Base-by-base conservation (phyloP, 352 stramenopile species). In the Thraustochytrium striatum region DNA sequence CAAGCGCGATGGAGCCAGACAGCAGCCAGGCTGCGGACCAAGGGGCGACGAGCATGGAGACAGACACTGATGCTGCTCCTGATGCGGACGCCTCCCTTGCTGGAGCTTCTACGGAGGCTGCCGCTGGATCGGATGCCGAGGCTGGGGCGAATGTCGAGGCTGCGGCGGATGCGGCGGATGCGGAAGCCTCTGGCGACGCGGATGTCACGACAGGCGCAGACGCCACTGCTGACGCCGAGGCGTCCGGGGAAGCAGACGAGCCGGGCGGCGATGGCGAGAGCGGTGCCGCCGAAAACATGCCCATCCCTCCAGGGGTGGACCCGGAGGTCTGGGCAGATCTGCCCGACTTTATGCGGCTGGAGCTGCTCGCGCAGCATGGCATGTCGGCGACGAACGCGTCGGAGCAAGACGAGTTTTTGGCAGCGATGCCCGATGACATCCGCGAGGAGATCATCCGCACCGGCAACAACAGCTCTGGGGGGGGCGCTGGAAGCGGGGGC, bases 301-400 rank as follows among this genome's bases (percentile, higher is more conserved):
- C 69, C 8, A 19, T 69, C 3, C 69, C 69, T 5, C 69, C 69
- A 28, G 69, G 69, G 16, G 69, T 79, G 35, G 69, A 79, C 55
- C 36, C 69, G 1, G 69, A 79, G 28, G 69, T 79, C 3, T 79
- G 69, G 69, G 69, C 50, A n/a, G 72, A 52, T 53, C 57, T 79
- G 16, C 69, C 69, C 11, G 69, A 79, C 43, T 25, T 53, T 9
- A 5, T 79, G 1, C 47, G 69, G 0, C 25, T 79, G 9, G 69
- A 79, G 16, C 28, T 79, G 21, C 35, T 79, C 2, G n/a, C 35
- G 5, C 35, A 79, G 58, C 47, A 79, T 58, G 69, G 69, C 9
- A 79, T 79, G 19, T 62, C 9, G 19, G n/a, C 69, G 13, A 44
- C 38, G 9, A 1, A 25, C 7, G 7, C 59, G 38, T 57, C 21